Evolutionary conservation across 2,329 filamentous ascomycete species (phyloP), one percentile per base, ranked within the genome.

Genomic region (Fusarium siculi): DNA sequence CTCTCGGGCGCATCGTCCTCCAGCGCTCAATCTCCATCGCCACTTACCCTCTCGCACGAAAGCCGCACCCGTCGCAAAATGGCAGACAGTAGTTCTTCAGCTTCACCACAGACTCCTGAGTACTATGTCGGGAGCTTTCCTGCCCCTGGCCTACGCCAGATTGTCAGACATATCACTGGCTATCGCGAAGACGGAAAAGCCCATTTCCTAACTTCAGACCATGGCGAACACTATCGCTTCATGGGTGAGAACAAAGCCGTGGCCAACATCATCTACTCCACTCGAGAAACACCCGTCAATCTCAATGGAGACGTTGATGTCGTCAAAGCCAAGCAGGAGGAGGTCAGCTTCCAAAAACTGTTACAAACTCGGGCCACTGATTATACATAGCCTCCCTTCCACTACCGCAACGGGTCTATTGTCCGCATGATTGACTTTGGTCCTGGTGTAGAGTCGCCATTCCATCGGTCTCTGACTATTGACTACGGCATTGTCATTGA

Each of bases 11-110:
- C 49, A 2, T 12, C 5, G 8, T 6, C 18, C 9, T 25, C n/a
- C 49, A 21, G 3, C 3, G 7, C 18, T 36, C 18, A 25, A 21
- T 11, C 9, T 16, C 32, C 4, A 25, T 36, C 18, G 1, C 32
- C 12, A 21, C 18, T 3, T 16, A 9, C 0, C 1, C 6, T 36
- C 2, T 25, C 2, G 1, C 18, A 16, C 4, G 4, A 52, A 7
- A 52, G 1, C 3, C 9, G 1, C 1, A 15, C 14, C 7, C 7
- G 2, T 52, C 1, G 18, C 18, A 52, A 16, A 25, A 52, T 36
- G 49, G n/a, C 32, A 25, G 32, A 36, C 4, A 15, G 8, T 16
- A 21, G 2, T 5, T 52, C 32, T 25, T 6, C 32, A 21, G 5
- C n/a, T 52, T 2, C 32, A 36, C 5, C 23, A 16, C 49, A 52